These are phyloP conservation scores for Botryotinia globosa DNA, from an alignment of 2,329 filamentous ascomycete genomes.

Conservation along the genomic window DNA sequence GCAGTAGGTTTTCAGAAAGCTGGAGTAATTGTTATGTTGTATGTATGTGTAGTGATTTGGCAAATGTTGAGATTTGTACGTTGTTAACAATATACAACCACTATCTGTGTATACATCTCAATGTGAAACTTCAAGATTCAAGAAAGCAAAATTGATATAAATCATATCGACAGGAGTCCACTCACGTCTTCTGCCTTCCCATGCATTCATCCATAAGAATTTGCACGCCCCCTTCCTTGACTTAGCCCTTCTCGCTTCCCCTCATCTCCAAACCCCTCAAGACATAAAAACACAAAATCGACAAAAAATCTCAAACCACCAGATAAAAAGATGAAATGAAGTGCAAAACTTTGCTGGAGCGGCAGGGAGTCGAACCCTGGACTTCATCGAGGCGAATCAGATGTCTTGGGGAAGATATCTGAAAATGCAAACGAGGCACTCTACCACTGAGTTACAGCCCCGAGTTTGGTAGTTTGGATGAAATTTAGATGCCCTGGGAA, in stretches of 20 bases:
- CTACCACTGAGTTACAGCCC: conserved; percentile 11
- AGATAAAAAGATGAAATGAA: background rate
- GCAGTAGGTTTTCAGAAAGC: background rate
- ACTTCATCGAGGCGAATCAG: background rate
- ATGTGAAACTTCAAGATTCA: background rate
- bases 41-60: background rate
- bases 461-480: background rate
- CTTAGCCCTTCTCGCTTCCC: background rate
- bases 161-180: background rate
- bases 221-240: background rate
- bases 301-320: background rate
- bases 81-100: too few relatives aligned
- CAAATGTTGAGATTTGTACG: background rate
- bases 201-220: background rate
- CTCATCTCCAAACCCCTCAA: background rate
- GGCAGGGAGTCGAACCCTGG: conserved; percentile 12
- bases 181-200: background rate
- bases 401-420: background rate
- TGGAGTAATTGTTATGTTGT: background rate
- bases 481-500: too few relatives aligned
- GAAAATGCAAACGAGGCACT: background rate
- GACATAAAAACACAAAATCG: background rate
- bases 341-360: background rate
- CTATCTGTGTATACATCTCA: background rate
- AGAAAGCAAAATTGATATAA: background rate